A percentile compares a stretch with the other conserved stretches of the same genome.
These are phyloP conservation scores for Symbiodinium pilosum DNA, from an alignment of 73 alveolate genomes.

Conservation along the genomic window DNA sequence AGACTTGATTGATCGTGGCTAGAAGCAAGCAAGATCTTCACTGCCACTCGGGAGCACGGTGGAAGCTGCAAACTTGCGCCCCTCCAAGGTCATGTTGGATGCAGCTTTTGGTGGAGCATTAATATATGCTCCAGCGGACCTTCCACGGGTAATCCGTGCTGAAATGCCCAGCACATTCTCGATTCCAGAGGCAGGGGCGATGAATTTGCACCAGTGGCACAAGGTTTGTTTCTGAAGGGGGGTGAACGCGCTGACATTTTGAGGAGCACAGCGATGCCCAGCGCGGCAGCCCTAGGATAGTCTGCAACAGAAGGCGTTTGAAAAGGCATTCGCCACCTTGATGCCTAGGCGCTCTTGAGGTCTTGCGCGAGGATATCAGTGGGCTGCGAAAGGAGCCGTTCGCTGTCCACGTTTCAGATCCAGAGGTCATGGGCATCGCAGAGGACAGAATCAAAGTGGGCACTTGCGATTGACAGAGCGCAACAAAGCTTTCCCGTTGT, in stretches of 20 bases:
- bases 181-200: conserved; percentile 65
- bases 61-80: no score
- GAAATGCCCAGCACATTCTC: conserved; percentile 91
- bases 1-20: neutral
- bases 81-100: conserved; percentile 51
- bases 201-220: neutral
- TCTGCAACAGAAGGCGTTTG: neutral
- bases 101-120: conserved; percentile 48
- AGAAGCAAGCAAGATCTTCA: no score
- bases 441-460: conserved; percentile 48
- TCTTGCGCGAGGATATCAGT: neutral
- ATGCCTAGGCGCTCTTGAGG: neutral
- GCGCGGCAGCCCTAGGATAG: neutral
- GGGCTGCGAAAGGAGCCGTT: conserved; percentile 19
- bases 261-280: neutral
- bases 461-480: no score
- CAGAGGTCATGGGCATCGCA: conserved; percentile 83
- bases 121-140: conserved; percentile 73
- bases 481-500: no score
- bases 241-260: neutral
- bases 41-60: no score
- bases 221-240: no score
- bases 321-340: neutral
- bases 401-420: neutral
- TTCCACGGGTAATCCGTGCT: conserved; percentile 44